phyloP scores from a whole-genome alignment of 306 rosid species.

The Trifolium subterraneum region DNA sequence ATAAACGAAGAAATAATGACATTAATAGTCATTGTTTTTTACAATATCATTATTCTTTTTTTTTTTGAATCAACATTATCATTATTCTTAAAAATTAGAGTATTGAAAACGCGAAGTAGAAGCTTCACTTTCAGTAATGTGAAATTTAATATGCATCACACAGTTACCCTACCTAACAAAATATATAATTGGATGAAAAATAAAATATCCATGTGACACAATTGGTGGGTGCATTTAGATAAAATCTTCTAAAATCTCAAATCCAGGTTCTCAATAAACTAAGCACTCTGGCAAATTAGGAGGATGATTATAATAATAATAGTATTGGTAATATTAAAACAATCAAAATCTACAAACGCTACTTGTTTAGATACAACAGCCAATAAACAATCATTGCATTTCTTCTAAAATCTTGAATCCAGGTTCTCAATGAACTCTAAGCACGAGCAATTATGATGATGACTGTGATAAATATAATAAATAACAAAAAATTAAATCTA shows the following conservation, averaged over 20 bases:
- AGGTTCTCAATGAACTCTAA: neutral
- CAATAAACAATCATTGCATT: conserved; percentile 3
- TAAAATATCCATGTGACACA: neutral
- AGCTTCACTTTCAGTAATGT: neutral
- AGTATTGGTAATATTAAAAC: neutral
- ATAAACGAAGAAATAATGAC: too few species aligned
- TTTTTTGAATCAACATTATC: too few species aligned
- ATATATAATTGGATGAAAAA: too few species aligned
- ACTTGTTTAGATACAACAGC: neutral
- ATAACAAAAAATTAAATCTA: neutral
- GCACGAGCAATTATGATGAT: neutral
- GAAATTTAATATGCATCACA: neutral
- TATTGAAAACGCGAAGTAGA: neutral
- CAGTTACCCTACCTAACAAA: neutral
- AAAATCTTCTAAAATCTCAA: neutral
- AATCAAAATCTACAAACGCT: neutral
- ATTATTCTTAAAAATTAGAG: neutral
- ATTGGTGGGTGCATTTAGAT: neutral
- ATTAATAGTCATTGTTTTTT: too few species aligned
- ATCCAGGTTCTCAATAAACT: neutral
- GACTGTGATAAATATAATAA: neutral
- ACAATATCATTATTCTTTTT: too few species aligned
- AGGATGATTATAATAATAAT: neutral
- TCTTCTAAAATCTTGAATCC: conserved; percentile 8
- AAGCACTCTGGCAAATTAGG: neutral